phyloP scores from a whole-genome alignment of 495 filamentous ascomycete species.

The Penicillium cosmopolitanum region DNA sequence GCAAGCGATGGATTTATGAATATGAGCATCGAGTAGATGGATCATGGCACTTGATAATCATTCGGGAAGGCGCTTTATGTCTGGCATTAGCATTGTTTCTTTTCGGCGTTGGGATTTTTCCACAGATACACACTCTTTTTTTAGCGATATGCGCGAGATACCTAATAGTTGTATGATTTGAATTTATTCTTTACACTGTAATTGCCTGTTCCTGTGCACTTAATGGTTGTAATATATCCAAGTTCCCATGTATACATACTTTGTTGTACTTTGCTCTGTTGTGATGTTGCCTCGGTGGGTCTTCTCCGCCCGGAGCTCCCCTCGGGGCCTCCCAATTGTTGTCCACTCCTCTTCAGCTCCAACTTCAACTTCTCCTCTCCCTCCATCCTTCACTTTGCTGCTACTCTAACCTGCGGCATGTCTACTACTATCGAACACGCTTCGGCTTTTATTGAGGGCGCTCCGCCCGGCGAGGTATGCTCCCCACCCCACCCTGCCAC shows the following conservation, averaged over 20 bases:
- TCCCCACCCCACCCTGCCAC: conserved; percentile 8
- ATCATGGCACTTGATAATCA: not conserved
- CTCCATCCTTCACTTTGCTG: conserved; percentile 6
- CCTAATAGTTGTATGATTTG: too few relatives aligned
- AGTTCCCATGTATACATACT: too few relatives aligned
- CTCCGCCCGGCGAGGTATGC: conserved; percentile 94
- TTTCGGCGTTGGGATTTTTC: not conserved
- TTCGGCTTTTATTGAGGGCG: conserved; percentile 89
- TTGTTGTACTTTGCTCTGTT: not conserved
- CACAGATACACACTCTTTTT: not conserved
- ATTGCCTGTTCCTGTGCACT: too few relatives aligned
- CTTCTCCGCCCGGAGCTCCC: conserved; percentile 29
- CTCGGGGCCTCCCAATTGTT: not conserved
- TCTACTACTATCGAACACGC: conserved; percentile 61
- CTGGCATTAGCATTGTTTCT: conserved; percentile 6
- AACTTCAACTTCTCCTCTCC: conserved; percentile 5
- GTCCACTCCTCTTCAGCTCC: conserved; percentile 22
- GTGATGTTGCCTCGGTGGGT: conserved; percentile 28
- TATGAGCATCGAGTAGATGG: conserved; percentile 80
- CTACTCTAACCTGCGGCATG: conserved; percentile 30
- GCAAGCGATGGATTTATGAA: conserved; percentile 96
- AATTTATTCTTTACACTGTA: not conserved
- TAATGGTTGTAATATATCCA: too few relatives aligned
- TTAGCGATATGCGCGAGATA: not conserved
- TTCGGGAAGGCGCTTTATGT: not conserved